These are phyloP conservation scores for Rhododendron kiyosumense DNA, from an alignment of 148 eudicot species.

Conservation along the genomic window DNA sequence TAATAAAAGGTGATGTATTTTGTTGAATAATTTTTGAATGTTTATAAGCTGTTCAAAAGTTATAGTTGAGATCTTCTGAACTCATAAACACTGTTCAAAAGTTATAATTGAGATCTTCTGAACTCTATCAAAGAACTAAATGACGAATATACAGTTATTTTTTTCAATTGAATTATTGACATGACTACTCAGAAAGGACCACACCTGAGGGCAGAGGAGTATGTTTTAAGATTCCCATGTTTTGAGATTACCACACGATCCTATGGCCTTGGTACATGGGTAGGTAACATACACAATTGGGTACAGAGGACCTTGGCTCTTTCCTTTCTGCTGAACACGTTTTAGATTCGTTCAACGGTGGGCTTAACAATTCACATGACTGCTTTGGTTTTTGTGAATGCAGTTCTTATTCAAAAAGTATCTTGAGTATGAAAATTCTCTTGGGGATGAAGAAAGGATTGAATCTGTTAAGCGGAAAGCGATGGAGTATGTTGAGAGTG, in stretches of 20 bases:
- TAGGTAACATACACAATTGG: not conserved
- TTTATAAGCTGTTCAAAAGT: not conserved
- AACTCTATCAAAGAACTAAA: not conserved
- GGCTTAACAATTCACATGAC: not conserved
- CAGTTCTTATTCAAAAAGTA: constrained; percentile 90
- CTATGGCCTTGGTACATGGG: not conserved
- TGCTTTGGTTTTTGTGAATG: constrained; percentile 11
- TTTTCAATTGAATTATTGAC: not conserved
- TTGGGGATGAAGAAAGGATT: constrained; percentile 57
- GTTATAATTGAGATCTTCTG: not conserved
- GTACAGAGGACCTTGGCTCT: not conserved
- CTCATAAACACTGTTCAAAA: not conserved
- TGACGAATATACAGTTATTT: not conserved
- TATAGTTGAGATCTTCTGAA: not conserved
- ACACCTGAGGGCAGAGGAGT: not conserved
- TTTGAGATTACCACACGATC: not conserved
- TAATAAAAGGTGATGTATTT: not conserved
- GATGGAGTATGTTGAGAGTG: constrained; percentile 49
- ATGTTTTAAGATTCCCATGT: not conserved
- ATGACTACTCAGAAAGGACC: not conserved
- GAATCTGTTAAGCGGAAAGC: constrained; percentile 64
- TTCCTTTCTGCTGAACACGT: constrained; percentile 8
- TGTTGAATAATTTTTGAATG: too few species aligned
- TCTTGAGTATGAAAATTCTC: constrained; percentile 62
- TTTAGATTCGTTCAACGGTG: not conserved